Evolutionary conservation across 2,329 filamentous ascomycete genomes (phyloP), one percentile per base, ranked within the genome.

Genomic region (Fusarium stilboides): DNA sequence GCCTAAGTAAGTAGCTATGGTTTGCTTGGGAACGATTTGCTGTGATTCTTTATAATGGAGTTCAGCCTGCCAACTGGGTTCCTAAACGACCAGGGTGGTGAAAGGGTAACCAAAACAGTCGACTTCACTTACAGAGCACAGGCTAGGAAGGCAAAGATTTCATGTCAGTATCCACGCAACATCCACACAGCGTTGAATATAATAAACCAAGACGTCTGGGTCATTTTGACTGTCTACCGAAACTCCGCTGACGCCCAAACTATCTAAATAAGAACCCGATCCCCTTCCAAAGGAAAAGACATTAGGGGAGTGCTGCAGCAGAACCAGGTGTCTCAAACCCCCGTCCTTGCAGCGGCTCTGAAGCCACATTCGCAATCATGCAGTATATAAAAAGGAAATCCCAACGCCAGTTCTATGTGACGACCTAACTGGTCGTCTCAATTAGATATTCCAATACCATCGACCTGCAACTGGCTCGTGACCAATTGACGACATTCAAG

Each of bases 221-320:
- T 34, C 33, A 36, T 65, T 34, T 40, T 28, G 24, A 45, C 46
- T 14, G 42, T 60, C 53, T 54, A 47, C 61, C 45, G 24, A 53
- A 65, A 65, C 61, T 43, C 62, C 62, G 19, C 34, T 54, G 36
- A 53, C 60, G 60, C 62, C 17, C 62, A 65, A 51, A 46, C 26
- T 60, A 37, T 65, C 46, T 53, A 65, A 44, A 37, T 36, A 39
- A 47, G 36, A 46, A 39, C 46, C 31, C 45, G 20, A 47, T 34
- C 62, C 53, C 42, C 39, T 7, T 26, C 36, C 24, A 26, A 60
- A 3, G 19, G 40, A 33, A 24, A 44, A 31, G 33, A 42, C 40
- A 22, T 13, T 19, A 47, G 36, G 36, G 17, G 45, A 24, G 43
- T 60, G 28, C 28, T 28, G 19, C 26, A 45, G 13, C 26, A 31